phyloP scores from a whole-genome alignment of 306 rosid genomes.

The Castanospermum australe region DNA sequence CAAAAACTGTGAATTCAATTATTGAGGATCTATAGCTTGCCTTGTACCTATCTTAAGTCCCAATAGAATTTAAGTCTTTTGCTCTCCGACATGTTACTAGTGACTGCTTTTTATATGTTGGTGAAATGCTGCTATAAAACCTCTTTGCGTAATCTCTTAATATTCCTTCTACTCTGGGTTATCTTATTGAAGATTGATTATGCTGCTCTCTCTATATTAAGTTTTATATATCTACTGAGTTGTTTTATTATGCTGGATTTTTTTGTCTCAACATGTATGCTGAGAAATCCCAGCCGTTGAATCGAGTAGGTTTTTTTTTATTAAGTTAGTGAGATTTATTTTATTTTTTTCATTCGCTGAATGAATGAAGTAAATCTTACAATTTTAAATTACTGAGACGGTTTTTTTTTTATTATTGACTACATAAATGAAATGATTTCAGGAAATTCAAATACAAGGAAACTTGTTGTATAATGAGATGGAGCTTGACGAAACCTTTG shows the following conservation, averaged over 20 bases:
- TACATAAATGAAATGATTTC: too few relatives aligned
- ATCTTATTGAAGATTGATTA: background rate
- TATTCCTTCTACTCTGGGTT: background rate
- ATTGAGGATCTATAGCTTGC: too few relatives aligned
- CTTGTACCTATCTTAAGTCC: too few relatives aligned
- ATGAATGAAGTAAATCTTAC: background rate
- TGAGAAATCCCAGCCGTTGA: background rate
- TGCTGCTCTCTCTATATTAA: background rate
- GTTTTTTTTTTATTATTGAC: background rate
- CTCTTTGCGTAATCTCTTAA: background rate
- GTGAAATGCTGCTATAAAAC: background rate
- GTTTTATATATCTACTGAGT: background rate
- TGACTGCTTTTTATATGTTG: background rate
- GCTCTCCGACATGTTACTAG: background rate
- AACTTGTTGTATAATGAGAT: too few relatives aligned
- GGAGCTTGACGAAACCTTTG: background rate
- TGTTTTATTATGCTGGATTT: background rate
- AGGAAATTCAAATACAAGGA: too few relatives aligned
- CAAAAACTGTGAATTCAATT: too few relatives aligned
- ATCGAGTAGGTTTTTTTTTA: background rate
- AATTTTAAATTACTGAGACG: background rate
- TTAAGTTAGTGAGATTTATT: background rate
- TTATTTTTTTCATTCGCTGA: background rate
- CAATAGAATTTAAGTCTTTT: background rate
- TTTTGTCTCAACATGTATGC: background rate